Evolutionary conservation across 345 rosid species (phyloP).

Genomic region (Bruguiera parviflora): DNA sequence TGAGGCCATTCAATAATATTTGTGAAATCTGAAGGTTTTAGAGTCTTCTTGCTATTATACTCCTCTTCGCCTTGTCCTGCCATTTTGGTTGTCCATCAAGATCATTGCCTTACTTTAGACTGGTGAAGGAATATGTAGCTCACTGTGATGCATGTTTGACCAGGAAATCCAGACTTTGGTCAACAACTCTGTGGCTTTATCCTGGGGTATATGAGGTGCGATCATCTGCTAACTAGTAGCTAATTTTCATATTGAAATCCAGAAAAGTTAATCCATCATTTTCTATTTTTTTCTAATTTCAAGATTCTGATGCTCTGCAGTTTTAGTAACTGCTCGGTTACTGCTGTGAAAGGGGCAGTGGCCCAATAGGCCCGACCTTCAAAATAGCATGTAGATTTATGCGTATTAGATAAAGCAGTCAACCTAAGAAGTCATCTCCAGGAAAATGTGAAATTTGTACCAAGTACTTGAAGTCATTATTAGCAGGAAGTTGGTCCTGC

Average conservation of each 20-base stretch:
- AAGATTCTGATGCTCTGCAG: background rate
- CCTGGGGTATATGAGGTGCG: slow-evolving; percentile 81
- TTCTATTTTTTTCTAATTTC: too few relatives aligned
- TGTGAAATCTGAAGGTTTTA: background rate
- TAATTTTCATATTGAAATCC: too few relatives aligned
- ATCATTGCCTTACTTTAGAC: background rate
- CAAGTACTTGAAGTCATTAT: background rate
- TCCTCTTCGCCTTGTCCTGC: background rate
- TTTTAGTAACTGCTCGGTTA: background rate
- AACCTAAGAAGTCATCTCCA: background rate
- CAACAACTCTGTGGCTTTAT: slow-evolving; percentile 86
- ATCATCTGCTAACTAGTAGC: slow-evolving; percentile 1
- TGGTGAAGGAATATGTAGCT: background rate
- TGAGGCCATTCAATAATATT: background rate
- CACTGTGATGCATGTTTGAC: slow-evolving; percentile 11
- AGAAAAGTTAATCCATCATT: too few relatives aligned
- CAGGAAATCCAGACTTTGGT: slow-evolving; percentile 70
- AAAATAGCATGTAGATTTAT: background rate
- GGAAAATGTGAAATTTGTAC: background rate
- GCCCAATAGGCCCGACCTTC: background rate
- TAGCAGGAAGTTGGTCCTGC: background rate
- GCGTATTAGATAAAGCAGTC: background rate
- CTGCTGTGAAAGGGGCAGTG: background rate
- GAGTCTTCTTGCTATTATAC: background rate
- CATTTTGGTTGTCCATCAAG: background rate